Base-by-base conservation (phyloP, 2,329 filamentous ascomycete genomes). In the Ophiosphaerella herpotricha region DNA sequence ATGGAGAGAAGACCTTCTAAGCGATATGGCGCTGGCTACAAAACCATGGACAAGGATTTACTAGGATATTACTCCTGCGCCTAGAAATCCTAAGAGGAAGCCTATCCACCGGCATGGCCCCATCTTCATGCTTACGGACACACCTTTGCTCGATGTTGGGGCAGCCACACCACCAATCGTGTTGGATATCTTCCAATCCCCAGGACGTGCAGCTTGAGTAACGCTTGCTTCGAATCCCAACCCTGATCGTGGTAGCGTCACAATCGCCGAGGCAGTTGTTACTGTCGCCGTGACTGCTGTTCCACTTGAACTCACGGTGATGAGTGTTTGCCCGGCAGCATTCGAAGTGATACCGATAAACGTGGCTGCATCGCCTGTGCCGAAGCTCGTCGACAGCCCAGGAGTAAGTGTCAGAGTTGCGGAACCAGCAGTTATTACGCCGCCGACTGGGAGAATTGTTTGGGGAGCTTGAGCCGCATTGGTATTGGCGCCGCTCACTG, bases 281-380 rank as follows among this genome's bases (percentile, higher is more conserved):
- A 68, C 42, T 1, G 63, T 67, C 5, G 67, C 63, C 11, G 57
- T 65, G n/a, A 66, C 46, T 5, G 61, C 60, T 3, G 57, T 61
- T 21, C 65, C 66, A 34, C 63, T 68, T 4, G 64, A 64, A 44
- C 60, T 64, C 14, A 69, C 45, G 2, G 62, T 57, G 7, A 70
- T 55, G 4, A 68, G 45, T 1, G 64, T 68, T 12, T 64, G 58
- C 14, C 64, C 65, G 8, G 48, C 46, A n/a, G 31, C 35, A 38
- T 68, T 52, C 3, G 66, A 68, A 5, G 56, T 56, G 6, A 71
- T 52, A 5, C 50, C 61, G 12, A 71, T 40, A 21, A 61, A 55
- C 1, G 66, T 70, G 1, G 58, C 52, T 12, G 52, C 39, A 18
- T 54, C 38, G 12, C 59, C 63, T 4, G 50, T 49, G 11, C 63